Conservation (phyloP, 257 asterid species). For the Leonotis leonurus region DNA sequence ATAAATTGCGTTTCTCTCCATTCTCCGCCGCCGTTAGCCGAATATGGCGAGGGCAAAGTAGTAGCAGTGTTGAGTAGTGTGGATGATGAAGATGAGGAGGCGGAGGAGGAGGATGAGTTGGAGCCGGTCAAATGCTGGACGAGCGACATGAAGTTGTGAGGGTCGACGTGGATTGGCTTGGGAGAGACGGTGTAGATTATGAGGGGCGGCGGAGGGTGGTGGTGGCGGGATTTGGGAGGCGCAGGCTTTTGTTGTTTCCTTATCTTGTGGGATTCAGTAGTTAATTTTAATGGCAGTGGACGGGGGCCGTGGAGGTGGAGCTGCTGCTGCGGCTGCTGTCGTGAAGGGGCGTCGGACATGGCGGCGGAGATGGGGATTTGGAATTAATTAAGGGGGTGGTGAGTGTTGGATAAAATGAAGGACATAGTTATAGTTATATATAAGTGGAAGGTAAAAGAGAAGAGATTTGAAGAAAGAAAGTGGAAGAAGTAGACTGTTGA, state of each 20-base stretch:
- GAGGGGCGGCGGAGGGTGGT: slow-evolving; percentile 54
- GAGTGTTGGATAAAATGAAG: too few relatives aligned
- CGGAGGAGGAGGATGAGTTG: slow-evolving; percentile 6
- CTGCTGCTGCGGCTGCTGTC: slow-evolving; percentile 41
- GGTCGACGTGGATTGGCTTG: slow-evolving; percentile 64
- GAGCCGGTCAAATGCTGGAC: slow-evolving; percentile 87
- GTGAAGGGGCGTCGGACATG: slow-evolving; percentile 27
- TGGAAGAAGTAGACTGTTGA: too few relatives aligned
- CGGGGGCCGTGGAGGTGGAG: slow-evolving; percentile 55
- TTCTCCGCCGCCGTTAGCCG: slow-evolving; percentile 18
- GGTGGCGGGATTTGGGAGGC: slow-evolving; percentile 26
- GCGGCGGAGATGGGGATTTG: slow-evolving; percentile 33
- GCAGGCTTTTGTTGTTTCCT: slow-evolving; percentile 63
- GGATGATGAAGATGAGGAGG: too few relatives aligned
- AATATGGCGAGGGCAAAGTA: not conserved
- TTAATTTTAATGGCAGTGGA: slow-evolving; percentile 62
- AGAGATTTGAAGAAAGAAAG: too few relatives aligned
- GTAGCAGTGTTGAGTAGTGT: not conserved
- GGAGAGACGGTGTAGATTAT: slow-evolving; percentile 87
- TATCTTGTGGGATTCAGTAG: slow-evolving; percentile 70
- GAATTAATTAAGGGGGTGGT: too few relatives aligned
- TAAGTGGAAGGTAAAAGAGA: too few relatives aligned
- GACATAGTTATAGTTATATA: too few relatives aligned
- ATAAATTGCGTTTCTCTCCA: slow-evolving; percentile 4
- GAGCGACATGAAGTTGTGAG: slow-evolving; percentile 80